These are phyloP conservation scores for Xylariales sp. DNA, from an alignment of 2,329 filamentous ascomycete species.

Conservation along the genomic window DNA sequence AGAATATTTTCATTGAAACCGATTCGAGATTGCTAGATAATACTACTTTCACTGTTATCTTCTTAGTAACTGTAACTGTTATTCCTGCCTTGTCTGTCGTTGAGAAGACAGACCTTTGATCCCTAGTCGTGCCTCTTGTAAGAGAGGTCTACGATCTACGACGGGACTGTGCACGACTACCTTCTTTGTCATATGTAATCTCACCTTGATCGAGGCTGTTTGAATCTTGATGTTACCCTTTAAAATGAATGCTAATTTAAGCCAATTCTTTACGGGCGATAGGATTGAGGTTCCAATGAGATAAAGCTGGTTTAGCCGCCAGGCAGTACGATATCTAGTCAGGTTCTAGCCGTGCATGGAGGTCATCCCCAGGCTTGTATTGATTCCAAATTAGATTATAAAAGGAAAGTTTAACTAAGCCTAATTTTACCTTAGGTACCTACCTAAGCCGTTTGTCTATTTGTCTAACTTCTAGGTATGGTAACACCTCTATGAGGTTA, in stretches of 20 bases:
- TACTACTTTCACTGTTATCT: conserved; percentile 15
- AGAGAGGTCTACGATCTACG: conserved; percentile 28
- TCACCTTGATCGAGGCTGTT: conserved; percentile 27
- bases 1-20: conserved; percentile 54
- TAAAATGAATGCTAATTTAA: conserved; percentile 34
- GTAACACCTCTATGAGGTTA: too few species aligned
- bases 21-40: conserved; percentile 22
- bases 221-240: conserved; percentile 28
- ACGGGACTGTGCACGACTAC: conserved; percentile 15
- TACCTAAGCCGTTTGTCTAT: too few species aligned
- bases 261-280: not conserved
- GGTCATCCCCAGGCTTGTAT: too few species aligned
- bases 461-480: too few species aligned
- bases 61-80: conserved; percentile 5
- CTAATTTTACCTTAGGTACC: too few species aligned
- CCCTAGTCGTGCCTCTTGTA: conserved; percentile 20
- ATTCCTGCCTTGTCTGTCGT: not conserved
- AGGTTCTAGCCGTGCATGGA: too few species aligned
- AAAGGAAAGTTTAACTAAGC: too few species aligned
- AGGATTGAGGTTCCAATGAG: conserved; percentile 9
- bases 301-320: not conserved
- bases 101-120: conserved; percentile 28
- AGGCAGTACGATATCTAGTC: not conserved
- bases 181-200: conserved; percentile 5
- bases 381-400: too few species aligned